Evolutionary conservation across 2,329 filamentous ascomycete genomes (phyloP), one percentile per base, ranked within the genome.

Genomic region (Domatiomyces globalis): DNA sequence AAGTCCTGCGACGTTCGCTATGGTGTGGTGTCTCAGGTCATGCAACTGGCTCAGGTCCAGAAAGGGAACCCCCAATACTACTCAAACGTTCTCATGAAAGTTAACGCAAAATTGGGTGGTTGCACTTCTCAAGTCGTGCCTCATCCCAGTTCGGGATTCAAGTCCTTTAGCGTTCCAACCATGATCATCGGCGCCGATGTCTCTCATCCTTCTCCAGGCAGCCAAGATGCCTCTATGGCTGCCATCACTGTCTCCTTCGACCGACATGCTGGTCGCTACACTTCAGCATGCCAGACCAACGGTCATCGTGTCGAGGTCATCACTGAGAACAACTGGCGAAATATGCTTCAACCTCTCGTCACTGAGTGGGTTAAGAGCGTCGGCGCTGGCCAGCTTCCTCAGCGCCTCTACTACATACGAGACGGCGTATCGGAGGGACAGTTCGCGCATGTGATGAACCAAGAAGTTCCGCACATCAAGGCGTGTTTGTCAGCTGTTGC

Each of bases 11-110:
- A 98, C 60, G 90, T 86, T 62, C 82, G 86, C 33, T 89, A 81
- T 57, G 88, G 84, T n/a, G 77, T 89, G 12, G 74, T 87, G 0
- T 87, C 87, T 0, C 92, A 96, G 65, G 84, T 89, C 56, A 64
- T 96, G n/a, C 82, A 88, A 58, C 71, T 74, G 2, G 69, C 70
- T 0, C 84, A 94, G 53, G 85, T 90, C 0, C 61, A 70, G 39
- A 84, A 83, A 64, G 79, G 78, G 15, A 79, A 84, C 19, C 76
- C 76, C 0, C 92, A 98, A 62, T 96, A 96, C 67, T 84, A 86
- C 62, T 92, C 86, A 1, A 98, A 98, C 56, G 87, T 98, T 0
- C 78, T 81, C 57, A 92, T 98, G 87, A 98, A 98, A 71, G 81
- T 98, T 58, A 96, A 98, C 61, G 85, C 87, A 2, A 98, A 98